Evolutionary conservation across 352 stramenopile genomes (phyloP), one percentile per base, ranked within the genome.

Genomic region (Phytophthora capsici): DNA sequence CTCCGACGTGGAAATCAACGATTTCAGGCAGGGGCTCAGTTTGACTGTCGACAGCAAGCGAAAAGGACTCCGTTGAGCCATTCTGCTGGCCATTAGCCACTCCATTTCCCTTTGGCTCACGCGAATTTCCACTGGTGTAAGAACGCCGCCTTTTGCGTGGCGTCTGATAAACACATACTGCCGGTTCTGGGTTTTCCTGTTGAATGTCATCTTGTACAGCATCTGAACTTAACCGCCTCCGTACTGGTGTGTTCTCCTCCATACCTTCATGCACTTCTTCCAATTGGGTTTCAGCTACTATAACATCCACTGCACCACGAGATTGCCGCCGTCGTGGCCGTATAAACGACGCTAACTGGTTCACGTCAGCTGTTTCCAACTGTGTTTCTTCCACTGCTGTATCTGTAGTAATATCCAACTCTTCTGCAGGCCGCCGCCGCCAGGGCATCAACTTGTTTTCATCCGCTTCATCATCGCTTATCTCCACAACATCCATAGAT

Each of bases 1-100:
- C 73, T 16, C 90, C 91, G 0, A 80, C 63, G 26, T 55, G 48
- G 37, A 91, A 92, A 19, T 53, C 59, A n/a, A 67, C 63, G 19
- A 77, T 66, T 28, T 77, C 38, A 46, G 45, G 34, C 2, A 55
- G 34, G 34, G 48, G 32, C 23, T 62, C 30, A 20, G 38, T 30
- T 59, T 71, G 58, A 12, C 44, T 64, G 50, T 71, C 37, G 50
- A 60, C 17, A 13, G 36, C 56, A n/a, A 62, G 23, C 19, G 54
- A 65, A 37, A 30, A 61, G 9, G 53, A 30, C 36, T 56, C 36
- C n/a, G 26, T n/a, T 50, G 45, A 45, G 47, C 46, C 53, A 49
- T 60, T 70, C 1, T 20, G 20, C 13, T 46, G 48, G 36, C 38
- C 50, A 51, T 67, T 64, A 6, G 20, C 19, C 3, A 41, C 22